Base-by-base conservation (phyloP, 2,329 filamentous ascomycete species). In the Allantophomopsis lycopodina region DNA sequence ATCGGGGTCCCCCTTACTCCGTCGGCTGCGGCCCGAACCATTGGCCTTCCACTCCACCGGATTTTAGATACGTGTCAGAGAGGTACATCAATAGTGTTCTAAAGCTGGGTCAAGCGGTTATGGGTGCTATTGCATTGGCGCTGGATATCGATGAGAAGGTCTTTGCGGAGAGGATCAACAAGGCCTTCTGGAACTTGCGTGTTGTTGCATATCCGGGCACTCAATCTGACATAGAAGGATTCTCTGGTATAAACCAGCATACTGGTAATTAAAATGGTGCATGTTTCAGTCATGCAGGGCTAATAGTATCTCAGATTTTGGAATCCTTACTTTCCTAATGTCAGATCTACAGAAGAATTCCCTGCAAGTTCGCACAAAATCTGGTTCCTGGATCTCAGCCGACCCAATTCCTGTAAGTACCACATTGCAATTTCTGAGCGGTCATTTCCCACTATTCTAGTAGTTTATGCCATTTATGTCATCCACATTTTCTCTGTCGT, bases 181-280 rank as follows among this genome's bases (percentile, higher is more conserved):
- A 42, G 36, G 38, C 35, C 17, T 47, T 47, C 33, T 47, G 45
- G 45, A 45, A 47, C 32, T 20, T 47, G 21, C 40, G 45, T 7
- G 38, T 47, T 14, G 37, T 47, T 16, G 42, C 30, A 8, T 47
- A 47, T 30, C 39, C 40, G 23, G 34, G 37, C 4, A 35, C 18
- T 10, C 7, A 18, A n/a, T 11, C 15, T 34, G n/a, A 34, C n/a
- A 40, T 14, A 2, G 30, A 39, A 2, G 5, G 14, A 31, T n/a
- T 38, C 11, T 15, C 41, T 15, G 45, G 41, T 7, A 47, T 45
- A 15, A 37, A 40, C 33, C 38, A 47, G 28, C 43, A 45, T 18
- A 45, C 41, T 11, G 43, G 43, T 41, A 21, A 36, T 18, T 4
- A 28, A 10, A 28, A 28, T 8, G 23, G 7, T 28, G 23, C 23